Percentiles rank a stretch among this genome's conserved stretches.
Conservation (phyloP, 352 stramenopile genomes). For the Phytopythium sindhum region DNA sequence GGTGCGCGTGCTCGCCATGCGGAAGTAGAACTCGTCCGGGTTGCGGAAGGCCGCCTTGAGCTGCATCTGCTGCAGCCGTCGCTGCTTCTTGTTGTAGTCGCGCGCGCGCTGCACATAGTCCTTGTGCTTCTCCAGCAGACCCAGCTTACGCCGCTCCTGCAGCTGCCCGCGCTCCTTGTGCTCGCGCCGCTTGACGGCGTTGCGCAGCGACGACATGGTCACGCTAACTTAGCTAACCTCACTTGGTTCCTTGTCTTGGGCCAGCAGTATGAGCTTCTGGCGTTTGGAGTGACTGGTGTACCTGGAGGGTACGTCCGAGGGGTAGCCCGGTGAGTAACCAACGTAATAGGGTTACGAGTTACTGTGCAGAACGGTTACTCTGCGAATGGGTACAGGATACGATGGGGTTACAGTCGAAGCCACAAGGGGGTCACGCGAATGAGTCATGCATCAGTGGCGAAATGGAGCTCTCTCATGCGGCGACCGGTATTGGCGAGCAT, state of each 20-base stretch:
- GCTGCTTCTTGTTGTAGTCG: slow-evolving; percentile 96
- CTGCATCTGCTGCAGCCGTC: slow-evolving; percentile 84
- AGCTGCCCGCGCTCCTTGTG: slow-evolving; percentile 98
- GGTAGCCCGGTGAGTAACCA: background rate
- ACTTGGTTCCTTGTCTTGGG: background rate
- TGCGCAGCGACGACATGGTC: slow-evolving; percentile 89
- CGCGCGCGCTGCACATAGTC: slow-evolving; percentile 96
- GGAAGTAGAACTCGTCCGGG: slow-evolving; percentile 99
- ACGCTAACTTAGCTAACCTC: too few relatives aligned
- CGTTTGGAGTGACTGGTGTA: background rate
- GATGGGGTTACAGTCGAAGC: too few relatives aligned
- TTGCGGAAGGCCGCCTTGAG: slow-evolving; percentile 95
- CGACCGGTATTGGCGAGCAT: too few relatives aligned
- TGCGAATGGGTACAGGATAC: too few relatives aligned
- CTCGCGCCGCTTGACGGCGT: slow-evolving; percentile 97
- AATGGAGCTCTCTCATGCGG: too few relatives aligned
- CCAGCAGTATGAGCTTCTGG: background rate
- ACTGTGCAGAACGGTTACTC: background rate
- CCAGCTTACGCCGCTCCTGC: slow-evolving; percentile 87
- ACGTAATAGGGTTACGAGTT: background rate
- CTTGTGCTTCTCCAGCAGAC: slow-evolving; percentile 98
- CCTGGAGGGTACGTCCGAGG: background rate
- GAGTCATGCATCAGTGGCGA: too few relatives aligned
- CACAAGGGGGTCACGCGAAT: too few relatives aligned
- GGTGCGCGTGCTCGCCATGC: slow-evolving; percentile 90